Conservation (phyloP, 2,329 filamentous ascomycete genomes). For the Calonectria honghensis region DNA sequence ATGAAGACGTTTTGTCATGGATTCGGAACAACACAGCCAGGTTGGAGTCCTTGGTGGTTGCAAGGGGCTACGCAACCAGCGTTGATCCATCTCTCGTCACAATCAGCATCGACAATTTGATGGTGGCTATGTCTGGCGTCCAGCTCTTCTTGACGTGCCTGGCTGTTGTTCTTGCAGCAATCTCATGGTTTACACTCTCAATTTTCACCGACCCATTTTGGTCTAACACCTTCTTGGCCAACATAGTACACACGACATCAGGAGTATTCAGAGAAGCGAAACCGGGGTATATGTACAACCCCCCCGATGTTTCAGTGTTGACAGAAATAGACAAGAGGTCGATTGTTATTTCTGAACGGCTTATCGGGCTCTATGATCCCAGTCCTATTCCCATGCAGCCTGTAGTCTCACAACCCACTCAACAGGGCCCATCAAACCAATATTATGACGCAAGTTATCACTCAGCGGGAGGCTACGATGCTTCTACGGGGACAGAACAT, state of each 20-base stretch:
- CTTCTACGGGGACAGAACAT: not conserved
- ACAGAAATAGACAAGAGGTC: not conserved
- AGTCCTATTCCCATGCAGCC: not conserved
- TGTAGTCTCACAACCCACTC: not conserved
- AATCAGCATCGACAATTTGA: not conserved
- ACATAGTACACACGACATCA: not conserved
- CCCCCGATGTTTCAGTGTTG: not conserved
- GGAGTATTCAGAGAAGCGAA: too few species aligned
- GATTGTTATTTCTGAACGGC: not conserved
- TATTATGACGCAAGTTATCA: not conserved
- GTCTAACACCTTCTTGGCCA: slow-evolving; percentile 15
- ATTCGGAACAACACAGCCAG: not conserved
- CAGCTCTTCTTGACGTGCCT: not conserved
- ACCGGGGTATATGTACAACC: slow-evolving; percentile 2
- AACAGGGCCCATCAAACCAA: not conserved
- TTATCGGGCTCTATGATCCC: not conserved
- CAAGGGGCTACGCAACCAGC: not conserved
- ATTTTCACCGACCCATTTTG: not conserved
- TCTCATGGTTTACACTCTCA: slow-evolving; percentile 1
- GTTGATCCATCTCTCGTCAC: slow-evolving; percentile 7
- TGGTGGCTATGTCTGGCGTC: slow-evolving; percentile 15
- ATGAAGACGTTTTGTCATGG: not conserved
- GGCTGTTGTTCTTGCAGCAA: not conserved
- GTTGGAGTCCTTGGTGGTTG: not conserved
- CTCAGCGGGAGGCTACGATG: not conserved